Evolutionary conservation across 2,329 filamentous ascomycete species (phyloP), one percentile per base, ranked within the genome.

Genomic region (Neofusicoccum ribis): DNA sequence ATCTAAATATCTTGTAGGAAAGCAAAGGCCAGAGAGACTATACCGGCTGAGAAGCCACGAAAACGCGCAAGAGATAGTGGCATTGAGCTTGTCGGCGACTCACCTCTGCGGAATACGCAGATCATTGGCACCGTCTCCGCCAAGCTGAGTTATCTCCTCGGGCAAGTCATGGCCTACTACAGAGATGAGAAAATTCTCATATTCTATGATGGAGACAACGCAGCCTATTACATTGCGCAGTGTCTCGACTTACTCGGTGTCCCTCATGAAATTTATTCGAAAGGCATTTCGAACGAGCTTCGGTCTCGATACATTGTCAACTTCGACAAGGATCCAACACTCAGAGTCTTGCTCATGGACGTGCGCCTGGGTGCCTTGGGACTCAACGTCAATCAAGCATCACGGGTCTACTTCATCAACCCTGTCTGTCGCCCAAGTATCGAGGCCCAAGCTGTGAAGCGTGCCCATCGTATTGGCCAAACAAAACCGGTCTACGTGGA

Each of bases 401-500:
- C 91, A 4, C 83, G 94, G 2, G 89, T 98, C 9, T 96, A 93
- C 77, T 97, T 98, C 68, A 85, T 96, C 64, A 94, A 90, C 68
- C 93, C 94, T 0, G 91, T 96, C 12, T 89, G 95, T 74, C 91
- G 93, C 61, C 92, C 92, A 0, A 82, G 91, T 68, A 85, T 96
- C 0, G 91, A 96, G 75, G 92, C 91, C 1, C 94, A 98, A 76
- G 94, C 94, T 0, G 92, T 97, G 68, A 96, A 96, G 67, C 89
- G 94, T 73, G 92, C 91, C 0, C 90, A 96, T 69, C 86, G 94
- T 12, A 96, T 97, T 70, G 93, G 92, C 11, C 93, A 97, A 75
- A 88, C 80, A 0, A 89, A 86, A 66, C 86, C 88, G 0, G 93
- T 97, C 0, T 87, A 87, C 8, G 93, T 97, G 0, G 92, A 97